A percentile compares a stretch with the other conserved stretches of the same genome.
Conservation (phyloP, 2,329 filamentous ascomycete species). For the Corinectria fuckeliana region DNA sequence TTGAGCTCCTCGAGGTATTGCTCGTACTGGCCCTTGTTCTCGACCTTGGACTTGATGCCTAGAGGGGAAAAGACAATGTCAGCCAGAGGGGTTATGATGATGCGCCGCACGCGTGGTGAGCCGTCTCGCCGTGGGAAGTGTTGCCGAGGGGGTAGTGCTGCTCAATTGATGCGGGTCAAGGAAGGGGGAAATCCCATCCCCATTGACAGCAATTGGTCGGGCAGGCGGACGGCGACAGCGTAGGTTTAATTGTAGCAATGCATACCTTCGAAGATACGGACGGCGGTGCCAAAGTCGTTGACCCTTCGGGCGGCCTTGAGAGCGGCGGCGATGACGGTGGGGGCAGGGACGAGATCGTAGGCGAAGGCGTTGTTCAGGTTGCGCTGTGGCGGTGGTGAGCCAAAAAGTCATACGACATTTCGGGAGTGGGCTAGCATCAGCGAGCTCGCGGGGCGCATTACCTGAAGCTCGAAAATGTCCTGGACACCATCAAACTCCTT, state of each 20-base stretch:
- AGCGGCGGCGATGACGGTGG: slow-evolving; percentile 87
- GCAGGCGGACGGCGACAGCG: slow-evolving; percentile 13
- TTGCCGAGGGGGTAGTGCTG: slow-evolving; percentile 3
- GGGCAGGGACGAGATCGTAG: slow-evolving; percentile 98
- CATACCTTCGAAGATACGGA: slow-evolving; percentile 97
- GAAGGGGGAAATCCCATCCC: background rate
- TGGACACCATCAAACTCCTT: slow-evolving; percentile 98
- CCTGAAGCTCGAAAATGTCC: slow-evolving; percentile 99
- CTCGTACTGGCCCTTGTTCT: slow-evolving; percentile 97
- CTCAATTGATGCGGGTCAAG: slow-evolving; percentile 21
- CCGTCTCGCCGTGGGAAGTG: background rate
- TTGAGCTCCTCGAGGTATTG: slow-evolving; percentile 95
- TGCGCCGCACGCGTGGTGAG: slow-evolving; percentile 3
- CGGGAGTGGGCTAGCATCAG: slow-evolving; percentile 29
- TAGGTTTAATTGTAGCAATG: slow-evolving; percentile 26
- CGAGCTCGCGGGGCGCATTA: slow-evolving; percentile 51
- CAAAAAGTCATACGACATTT: slow-evolving; percentile 42
- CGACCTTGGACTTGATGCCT: slow-evolving; percentile 99
- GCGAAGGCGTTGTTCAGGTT: slow-evolving; percentile 99
- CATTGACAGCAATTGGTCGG: slow-evolving; percentile 4
- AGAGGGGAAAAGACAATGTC: slow-evolving; percentile 24
- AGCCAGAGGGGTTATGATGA: slow-evolving; percentile 17
- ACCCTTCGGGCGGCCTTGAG: slow-evolving; percentile 93
- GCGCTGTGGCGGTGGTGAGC: slow-evolving; percentile 57
- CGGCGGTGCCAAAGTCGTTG: slow-evolving; percentile 98